phyloP scores from a whole-genome alignment of 2,329 filamentous ascomycete species.

The Fusarium agapanthi region DNA sequence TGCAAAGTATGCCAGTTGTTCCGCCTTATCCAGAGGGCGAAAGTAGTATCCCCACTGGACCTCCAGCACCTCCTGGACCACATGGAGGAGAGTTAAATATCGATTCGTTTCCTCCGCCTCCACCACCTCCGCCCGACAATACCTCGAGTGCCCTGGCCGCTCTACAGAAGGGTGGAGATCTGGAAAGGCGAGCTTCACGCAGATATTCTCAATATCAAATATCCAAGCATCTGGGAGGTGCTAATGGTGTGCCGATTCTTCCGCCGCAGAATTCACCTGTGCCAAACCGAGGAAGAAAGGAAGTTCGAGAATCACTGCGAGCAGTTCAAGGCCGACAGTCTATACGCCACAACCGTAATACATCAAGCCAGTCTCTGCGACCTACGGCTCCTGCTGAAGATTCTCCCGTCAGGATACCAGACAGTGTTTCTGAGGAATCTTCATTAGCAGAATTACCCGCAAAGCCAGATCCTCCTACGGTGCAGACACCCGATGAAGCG shows the following conservation, averaged over 20 bases:
- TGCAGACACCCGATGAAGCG: constrained; percentile 74
- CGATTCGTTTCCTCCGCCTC: constrained; percentile 76
- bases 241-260: constrained; percentile 85
- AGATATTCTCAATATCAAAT: constrained; percentile 98
- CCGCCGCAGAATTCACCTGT: constrained; percentile 84
- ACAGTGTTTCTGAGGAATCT: constrained; percentile 71
- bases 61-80: constrained; percentile 52
- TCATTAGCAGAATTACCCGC: constrained; percentile 34
- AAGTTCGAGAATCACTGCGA: constrained; percentile 85
- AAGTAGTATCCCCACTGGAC: constrained; percentile 56
- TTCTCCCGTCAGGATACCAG: constrained; percentile 68
- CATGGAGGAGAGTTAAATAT: constrained; percentile 59
- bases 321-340: constrained; percentile 66
- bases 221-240: constrained; percentile 86
- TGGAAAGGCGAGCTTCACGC: constrained; percentile 90
- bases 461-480: constrained; percentile 47
- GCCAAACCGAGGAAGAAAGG: constrained; percentile 82
- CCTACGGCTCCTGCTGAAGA: constrained; percentile 57
- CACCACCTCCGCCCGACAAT: constrained; percentile 72
- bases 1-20: constrained; percentile 80
- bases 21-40: constrained; percentile 75
- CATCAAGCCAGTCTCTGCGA: constrained; percentile 55
- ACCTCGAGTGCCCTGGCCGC: constrained; percentile 91
- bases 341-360: constrained; percentile 59
- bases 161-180: constrained; percentile 87